phyloP scores from a whole-genome alignment of 1,139 yeast genomes.

The Taphrina flavorubra region DNA sequence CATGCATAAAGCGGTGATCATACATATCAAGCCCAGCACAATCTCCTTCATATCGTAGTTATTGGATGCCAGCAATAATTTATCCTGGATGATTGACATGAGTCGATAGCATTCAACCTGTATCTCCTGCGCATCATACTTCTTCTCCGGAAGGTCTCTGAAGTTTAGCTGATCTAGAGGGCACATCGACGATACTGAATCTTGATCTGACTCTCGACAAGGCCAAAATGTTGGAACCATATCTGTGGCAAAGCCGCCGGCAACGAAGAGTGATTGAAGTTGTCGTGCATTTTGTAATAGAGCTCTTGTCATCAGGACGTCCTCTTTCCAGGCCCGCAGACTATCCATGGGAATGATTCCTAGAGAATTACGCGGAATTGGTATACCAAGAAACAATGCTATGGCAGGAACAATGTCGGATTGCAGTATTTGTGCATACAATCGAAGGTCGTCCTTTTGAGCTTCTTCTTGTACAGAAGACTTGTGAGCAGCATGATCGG shows the following conservation, averaged over 20 bases:
- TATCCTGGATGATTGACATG: conserved; percentile 54
- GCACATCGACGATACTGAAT: not conserved
- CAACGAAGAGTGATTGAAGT: conserved; percentile 50
- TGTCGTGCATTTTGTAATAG: conserved; percentile 69
- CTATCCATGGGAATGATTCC: conserved; percentile 72
- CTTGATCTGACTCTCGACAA: conserved; percentile 48
- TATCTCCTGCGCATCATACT: not conserved
- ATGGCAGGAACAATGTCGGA: conserved; percentile 89
- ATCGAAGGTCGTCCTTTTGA: conserved; percentile 39
- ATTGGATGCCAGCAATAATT: conserved; percentile 70
- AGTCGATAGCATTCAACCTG: not conserved
- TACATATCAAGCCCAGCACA: conserved; percentile 55
- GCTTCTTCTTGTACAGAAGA: conserved; percentile 41
- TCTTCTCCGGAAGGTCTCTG: not conserved
- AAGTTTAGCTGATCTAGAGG: conserved; percentile 1
- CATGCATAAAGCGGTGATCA: conserved; percentile 47
- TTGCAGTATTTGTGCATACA: conserved; percentile 63
- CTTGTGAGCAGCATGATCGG: conserved; percentile 40
- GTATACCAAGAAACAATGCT: conserved; percentile 71
- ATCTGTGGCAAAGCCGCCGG: conserved; percentile 55
- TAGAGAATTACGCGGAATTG: conserved; percentile 83
- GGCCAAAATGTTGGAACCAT: not conserved
- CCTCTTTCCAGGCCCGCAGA: conserved; percentile 43
- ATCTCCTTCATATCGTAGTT: conserved; percentile 68
- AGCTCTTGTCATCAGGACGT: conserved; percentile 54